phyloP scores from a whole-genome alignment of 1,284 basidiomycete genomes.

The Porodaedalea pini region DNA sequence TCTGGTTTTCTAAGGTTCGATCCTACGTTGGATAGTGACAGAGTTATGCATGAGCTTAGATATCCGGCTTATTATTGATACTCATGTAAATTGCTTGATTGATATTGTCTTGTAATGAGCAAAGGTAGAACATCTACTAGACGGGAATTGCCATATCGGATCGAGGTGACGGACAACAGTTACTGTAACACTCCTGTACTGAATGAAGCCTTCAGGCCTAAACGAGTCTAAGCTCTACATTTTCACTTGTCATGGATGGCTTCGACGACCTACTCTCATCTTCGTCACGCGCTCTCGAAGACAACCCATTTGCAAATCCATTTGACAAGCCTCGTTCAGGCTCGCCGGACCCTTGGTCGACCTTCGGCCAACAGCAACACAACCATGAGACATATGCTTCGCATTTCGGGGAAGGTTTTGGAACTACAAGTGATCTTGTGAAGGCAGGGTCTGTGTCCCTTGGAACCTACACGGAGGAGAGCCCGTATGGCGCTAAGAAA shows the following conservation, averaged over 20 bases:
- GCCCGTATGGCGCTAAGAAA: background rate
- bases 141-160: background rate
- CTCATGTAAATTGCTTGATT: background rate
- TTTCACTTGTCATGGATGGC: constrained; percentile 50
- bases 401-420: background rate
- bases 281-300: constrained; percentile 57
- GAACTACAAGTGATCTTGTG: background rate
- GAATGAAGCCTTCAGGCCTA: too few species aligned
- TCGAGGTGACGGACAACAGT: background rate
- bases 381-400: background rate
- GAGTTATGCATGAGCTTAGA: background rate
- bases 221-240: background rate
- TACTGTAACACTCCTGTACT: too few species aligned
- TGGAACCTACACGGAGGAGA: too few species aligned
- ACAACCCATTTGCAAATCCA: constrained; percentile 76
- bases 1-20: constrained; percentile 88
- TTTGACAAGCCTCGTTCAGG: constrained; percentile 57
- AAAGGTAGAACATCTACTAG: too few species aligned
- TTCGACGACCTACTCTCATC: constrained; percentile 77
- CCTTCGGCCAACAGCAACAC: constrained; percentile 31
- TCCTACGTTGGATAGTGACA: constrained; percentile 39
- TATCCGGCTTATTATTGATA: background rate
- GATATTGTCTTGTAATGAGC: background rate
- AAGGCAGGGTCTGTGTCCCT: too few species aligned
- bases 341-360: constrained; percentile 77